A percentile compares a stretch with the other conserved stretches of the same genome.
These are phyloP conservation scores for Aspergillus costaricaensis DNA, from an alignment of 2,329 filamentous ascomycete species.

Conservation along the genomic window DNA sequence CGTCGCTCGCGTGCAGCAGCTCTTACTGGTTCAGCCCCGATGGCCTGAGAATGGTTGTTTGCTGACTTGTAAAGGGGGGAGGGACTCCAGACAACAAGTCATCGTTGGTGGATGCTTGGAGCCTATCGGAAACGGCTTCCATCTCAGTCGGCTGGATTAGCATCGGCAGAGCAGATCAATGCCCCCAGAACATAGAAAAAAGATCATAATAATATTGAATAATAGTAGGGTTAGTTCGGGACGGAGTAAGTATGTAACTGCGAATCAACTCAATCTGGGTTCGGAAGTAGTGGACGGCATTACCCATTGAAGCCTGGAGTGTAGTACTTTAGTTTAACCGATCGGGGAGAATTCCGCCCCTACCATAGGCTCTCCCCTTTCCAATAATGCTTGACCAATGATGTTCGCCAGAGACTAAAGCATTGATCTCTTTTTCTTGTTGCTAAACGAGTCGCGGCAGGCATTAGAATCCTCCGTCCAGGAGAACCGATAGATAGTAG, in stretches of 20 bases:
- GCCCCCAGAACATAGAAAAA: background rate
- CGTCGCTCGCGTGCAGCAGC: conserved; percentile 16
- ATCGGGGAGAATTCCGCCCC: background rate
- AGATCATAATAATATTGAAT: no score
- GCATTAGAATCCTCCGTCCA: background rate
- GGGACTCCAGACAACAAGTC: background rate
- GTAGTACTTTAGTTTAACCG: background rate
- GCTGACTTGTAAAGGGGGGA: background rate
- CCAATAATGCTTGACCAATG: background rate
- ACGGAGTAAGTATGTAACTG: background rate
- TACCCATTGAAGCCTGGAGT: background rate
- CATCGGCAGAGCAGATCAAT: background rate
- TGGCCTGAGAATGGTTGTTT: background rate
- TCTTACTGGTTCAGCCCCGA: background rate
- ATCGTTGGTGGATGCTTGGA: background rate
- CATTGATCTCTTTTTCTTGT: background rate
- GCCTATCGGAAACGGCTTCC: background rate
- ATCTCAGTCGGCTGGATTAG: background rate
- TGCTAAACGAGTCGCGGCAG: background rate
- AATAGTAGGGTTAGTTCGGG: background rate
- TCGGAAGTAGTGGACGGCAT: background rate
- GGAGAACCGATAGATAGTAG: background rate
- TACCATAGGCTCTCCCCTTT: conserved; percentile 10
- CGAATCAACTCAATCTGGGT: background rate
- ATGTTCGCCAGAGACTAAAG: background rate